Evolutionary conservation across 257 asterid genomes (phyloP).

Genomic region (Solanum tacnaense): DNA sequence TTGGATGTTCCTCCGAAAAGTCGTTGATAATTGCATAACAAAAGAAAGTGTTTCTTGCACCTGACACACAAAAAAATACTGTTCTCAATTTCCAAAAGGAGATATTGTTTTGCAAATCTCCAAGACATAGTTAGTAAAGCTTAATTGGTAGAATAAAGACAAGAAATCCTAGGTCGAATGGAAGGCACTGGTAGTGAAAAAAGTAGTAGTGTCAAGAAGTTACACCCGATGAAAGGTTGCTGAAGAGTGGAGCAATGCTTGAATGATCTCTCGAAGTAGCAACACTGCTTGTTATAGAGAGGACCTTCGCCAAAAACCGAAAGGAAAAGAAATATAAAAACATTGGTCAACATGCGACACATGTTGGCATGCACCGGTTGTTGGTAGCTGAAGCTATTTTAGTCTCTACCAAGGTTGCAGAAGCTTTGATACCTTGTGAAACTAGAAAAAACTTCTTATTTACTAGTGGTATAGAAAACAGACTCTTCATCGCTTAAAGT

Average conservation of each 20-base stretch:
- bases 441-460: background rate
- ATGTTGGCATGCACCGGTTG: background rate
- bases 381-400: background rate
- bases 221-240: background rate
- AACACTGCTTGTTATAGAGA: background rate
- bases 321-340: background rate
- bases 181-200: background rate
- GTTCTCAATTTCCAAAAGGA: background rate
- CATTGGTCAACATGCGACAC: background rate
- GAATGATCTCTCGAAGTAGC: background rate
- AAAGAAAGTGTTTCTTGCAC: background rate
- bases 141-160: background rate
- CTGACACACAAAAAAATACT: background rate
- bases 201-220: background rate
- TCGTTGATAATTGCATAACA: background rate
- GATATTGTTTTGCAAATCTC: background rate
- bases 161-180: background rate
- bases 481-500: too few relatives aligned
- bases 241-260: background rate
- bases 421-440: background rate
- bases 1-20: background rate
- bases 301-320: background rate
- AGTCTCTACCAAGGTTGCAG: background rate
- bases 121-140: background rate
- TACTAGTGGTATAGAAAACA: too few relatives aligned